These are phyloP conservation scores for Penicillium cosmopolitanum DNA, from an alignment of 495 filamentous ascomycete genomes.

Conservation along the genomic window DNA sequence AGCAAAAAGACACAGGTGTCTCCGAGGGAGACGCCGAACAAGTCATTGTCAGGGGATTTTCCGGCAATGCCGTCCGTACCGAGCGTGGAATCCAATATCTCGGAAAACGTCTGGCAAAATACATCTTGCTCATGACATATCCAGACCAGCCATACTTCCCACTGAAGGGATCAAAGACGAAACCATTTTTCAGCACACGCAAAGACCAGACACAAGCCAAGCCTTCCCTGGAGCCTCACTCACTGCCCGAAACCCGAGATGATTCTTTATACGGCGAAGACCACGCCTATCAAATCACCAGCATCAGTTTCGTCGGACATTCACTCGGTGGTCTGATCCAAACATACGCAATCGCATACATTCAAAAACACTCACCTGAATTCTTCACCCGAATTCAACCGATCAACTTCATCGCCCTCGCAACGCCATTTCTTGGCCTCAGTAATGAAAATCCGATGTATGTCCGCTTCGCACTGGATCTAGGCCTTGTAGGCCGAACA, in stretches of 20 bases:
- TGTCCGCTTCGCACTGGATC: slow-evolving; percentile 94
- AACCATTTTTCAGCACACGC: slow-evolving; percentile 32
- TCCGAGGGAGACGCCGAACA: slow-evolving; percentile 52
- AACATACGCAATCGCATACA: slow-evolving; percentile 96
- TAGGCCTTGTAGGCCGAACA: slow-evolving; percentile 91
- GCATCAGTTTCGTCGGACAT: slow-evolving; percentile 94
- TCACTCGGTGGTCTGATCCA: slow-evolving; percentile 91
- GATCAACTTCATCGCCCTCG: slow-evolving; percentile 91
- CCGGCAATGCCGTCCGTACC: slow-evolving; percentile 85
- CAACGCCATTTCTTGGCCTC: slow-evolving; percentile 86
- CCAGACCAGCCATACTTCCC: slow-evolving; percentile 87
- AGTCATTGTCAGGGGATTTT: slow-evolving; percentile 91
- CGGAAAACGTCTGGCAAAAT: slow-evolving; percentile 92
- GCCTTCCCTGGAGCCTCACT: slow-evolving; percentile 10
- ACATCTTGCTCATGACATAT: slow-evolving; percentile 84
- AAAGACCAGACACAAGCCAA: slow-evolving; percentile 23
- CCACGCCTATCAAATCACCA: slow-evolving; percentile 83
- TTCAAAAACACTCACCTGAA: slow-evolving; percentile 89
- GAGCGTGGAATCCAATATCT: slow-evolving; percentile 96
- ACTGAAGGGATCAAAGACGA: slow-evolving; percentile 57
- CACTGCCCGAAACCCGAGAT: slow-evolving; percentile 12
- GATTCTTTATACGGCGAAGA: slow-evolving; percentile 34
- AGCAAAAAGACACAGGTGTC: slow-evolving; percentile 25
- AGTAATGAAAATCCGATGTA: slow-evolving; percentile 98
- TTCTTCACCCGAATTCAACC: slow-evolving; percentile 90